These are phyloP conservation scores for Coccinonectria pachysandricola DNA, from an alignment of 2,329 filamentous ascomycete genomes.

Conservation along the genomic window DNA sequence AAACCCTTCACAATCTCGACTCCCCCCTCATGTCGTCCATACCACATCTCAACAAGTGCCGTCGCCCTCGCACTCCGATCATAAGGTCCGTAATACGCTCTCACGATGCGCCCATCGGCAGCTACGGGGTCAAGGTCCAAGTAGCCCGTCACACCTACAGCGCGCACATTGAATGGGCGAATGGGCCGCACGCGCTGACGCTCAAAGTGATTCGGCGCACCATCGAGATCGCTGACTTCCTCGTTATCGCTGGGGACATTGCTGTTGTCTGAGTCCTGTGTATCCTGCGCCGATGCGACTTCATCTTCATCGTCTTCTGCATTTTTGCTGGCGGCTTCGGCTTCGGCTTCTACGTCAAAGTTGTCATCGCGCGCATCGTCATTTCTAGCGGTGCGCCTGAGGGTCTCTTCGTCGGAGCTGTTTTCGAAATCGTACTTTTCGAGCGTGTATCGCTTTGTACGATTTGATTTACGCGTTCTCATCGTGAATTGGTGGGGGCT, in stretches of 20 bases:
- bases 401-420: slow-evolving; percentile 21
- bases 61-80: slow-evolving; percentile 23
- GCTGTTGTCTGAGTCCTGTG: no score
- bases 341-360: slow-evolving; percentile 20
- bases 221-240: slow-evolving; percentile 14
- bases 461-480: slow-evolving; percentile 29
- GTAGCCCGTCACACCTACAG: slow-evolving; percentile 15
- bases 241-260: slow-evolving; percentile 20
- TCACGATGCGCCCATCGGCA: slow-evolving; percentile 21
- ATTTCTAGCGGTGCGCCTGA: slow-evolving; percentile 12
- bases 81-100: slow-evolving; percentile 27
- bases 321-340: slow-evolving; percentile 22
- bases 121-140: slow-evolving; percentile 25
- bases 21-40: slow-evolving; percentile 27
- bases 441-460: slow-evolving; percentile 23
- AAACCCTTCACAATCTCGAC: slow-evolving; percentile 27
- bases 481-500: slow-evolving; percentile 12
- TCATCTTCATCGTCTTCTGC: slow-evolving; percentile 26
- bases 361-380: slow-evolving; percentile 21
- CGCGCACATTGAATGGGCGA: slow-evolving; percentile 13
- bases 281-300: slow-evolving; percentile 19
- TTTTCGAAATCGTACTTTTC: slow-evolving; percentile 27
- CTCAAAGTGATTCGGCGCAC: slow-evolving; percentile 20
- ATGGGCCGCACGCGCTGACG: slow-evolving; percentile 17
- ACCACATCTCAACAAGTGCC: slow-evolving; percentile 29